A percentile compares a stretch with the other conserved stretches of the same genome.
phyloP scores from a whole-genome alignment of 2,329 filamentous ascomycete species.

The Colletotrichum eleusines region DNA sequence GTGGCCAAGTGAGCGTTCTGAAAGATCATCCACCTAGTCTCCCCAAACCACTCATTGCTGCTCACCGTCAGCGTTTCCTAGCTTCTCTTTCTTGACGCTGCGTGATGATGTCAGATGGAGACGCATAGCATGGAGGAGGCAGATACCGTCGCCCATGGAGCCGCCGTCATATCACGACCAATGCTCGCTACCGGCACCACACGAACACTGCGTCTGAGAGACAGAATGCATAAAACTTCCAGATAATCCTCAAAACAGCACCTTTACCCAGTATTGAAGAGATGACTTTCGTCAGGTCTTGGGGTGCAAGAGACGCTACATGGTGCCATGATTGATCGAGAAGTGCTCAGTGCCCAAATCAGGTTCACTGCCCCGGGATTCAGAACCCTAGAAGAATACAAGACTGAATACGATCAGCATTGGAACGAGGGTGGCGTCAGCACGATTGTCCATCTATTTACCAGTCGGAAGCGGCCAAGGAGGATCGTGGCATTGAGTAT shows the following conservation, averaged over 20 bases:
- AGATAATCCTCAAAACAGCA: conserved; percentile 69
- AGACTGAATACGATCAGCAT: conserved; percentile 49
- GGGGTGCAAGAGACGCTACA: conserved; percentile 66
- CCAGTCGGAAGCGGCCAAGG: not conserved
- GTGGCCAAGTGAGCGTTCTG: conserved; percentile 82
- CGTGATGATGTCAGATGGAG: not conserved
- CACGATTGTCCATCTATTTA: not conserved
- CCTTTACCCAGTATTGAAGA: conserved; percentile 67
- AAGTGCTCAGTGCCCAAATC: conserved; percentile 73
- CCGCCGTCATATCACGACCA: conserved; percentile 45
- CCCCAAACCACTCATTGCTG: conserved; percentile 74
- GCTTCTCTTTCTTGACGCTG: too few relatives aligned
- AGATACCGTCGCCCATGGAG: conserved; percentile 73
- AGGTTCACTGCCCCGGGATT: conserved; percentile 52
- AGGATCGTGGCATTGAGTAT: not conserved
- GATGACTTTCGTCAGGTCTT: conserved; percentile 67
- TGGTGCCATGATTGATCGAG: conserved; percentile 66
- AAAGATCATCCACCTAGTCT: conserved; percentile 75
- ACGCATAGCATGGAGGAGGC: conserved; percentile 88
- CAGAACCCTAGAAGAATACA: not conserved
- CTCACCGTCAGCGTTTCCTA: conserved; percentile 60
- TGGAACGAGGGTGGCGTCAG: conserved; percentile 61
- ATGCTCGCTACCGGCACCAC: conserved; percentile 73
- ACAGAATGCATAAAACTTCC: conserved; percentile 74
- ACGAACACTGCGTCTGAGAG: conserved; percentile 66